Conservation (phyloP, 1,139 yeast species). For the Taphrina sp. region DNA sequence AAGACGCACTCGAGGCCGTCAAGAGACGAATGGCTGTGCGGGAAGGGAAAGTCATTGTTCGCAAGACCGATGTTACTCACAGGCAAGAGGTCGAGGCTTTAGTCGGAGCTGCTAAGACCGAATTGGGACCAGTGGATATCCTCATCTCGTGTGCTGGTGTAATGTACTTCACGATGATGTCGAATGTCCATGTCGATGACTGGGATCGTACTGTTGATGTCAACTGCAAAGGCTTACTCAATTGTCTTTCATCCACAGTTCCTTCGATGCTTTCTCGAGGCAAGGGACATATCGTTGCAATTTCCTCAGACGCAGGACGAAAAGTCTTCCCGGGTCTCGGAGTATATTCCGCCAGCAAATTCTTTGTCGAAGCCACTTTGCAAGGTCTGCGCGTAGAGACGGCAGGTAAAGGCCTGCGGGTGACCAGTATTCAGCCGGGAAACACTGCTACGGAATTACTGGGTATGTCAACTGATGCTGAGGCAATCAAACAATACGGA, state of each 20-base stretch:
- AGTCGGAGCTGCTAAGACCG: conserved; percentile 6
- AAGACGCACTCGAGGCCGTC: conserved; percentile 19
- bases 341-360: conserved; percentile 19
- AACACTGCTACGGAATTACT: conserved; percentile 17
- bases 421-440: conserved; percentile 17
- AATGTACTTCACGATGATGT: conserved; percentile 23
- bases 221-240: conserved; percentile 13
- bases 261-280: conserved; percentile 13
- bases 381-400: conserved; percentile 18
- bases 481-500: conserved; percentile 15
- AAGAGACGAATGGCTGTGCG: conserved; percentile 19
- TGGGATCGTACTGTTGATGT: conserved; percentile 20
- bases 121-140: conserved; percentile 17
- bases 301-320: conserved; percentile 18
- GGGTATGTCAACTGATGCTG: conserved; percentile 14
- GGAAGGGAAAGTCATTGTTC: conserved; percentile 17
- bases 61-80: conserved; percentile 13
- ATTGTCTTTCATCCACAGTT: conserved; percentile 5
- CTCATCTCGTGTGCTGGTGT: conserved; percentile 17
- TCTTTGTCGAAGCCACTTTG: conserved; percentile 17
- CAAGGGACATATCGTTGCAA: conserved; percentile 15
- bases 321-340: conserved; percentile 20
- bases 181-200: conserved; percentile 8
- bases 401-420: conserved; percentile 21
- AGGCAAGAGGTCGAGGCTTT: conserved; percentile 6